Percentiles rank a stretch among this genome's conserved stretches.
These are phyloP conservation scores for Starmerella lactis-condensi DNA, from an alignment of 805 yeast genomes.

Conservation along the genomic window DNA sequence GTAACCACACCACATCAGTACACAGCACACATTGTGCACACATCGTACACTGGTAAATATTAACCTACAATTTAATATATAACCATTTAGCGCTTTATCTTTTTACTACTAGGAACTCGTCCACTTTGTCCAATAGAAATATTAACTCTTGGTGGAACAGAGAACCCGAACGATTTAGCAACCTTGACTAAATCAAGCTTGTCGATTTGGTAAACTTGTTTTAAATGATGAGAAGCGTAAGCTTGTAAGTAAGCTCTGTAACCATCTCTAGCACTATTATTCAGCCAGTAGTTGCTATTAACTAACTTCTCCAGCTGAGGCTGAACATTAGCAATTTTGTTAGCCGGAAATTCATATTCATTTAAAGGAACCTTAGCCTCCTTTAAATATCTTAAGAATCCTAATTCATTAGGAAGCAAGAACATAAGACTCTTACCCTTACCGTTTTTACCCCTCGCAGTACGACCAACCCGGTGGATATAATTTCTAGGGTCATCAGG, in stretches of 20 bases:
- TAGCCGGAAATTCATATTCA: conserved; percentile 89
- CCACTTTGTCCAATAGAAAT: conserved; percentile 90
- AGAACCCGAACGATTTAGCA: conserved; percentile 85
- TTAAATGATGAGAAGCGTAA: conserved; percentile 87
- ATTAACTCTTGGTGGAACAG: conserved; percentile 87
- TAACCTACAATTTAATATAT: neutral
- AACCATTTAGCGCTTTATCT: conserved; percentile 1
- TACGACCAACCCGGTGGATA: conserved; percentile 96
- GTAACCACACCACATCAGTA: too few species aligned
- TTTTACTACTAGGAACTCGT: conserved; percentile 5
- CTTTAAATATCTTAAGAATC: conserved; percentile 81
- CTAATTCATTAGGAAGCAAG: conserved; percentile 81
- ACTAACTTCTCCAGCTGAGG: conserved; percentile 80
- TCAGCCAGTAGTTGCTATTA: conserved; percentile 80
- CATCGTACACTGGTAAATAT: too few species aligned
- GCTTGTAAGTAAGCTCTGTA: conserved; percentile 94
- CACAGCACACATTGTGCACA: too few species aligned
- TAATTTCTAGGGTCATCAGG: conserved; percentile 99
- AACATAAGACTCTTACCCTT: conserved; percentile 92
- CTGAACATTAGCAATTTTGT: conserved; percentile 91
- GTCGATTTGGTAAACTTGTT: conserved; percentile 91
- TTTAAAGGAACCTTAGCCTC: conserved; percentile 95
- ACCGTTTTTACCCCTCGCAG: conserved; percentile 76
- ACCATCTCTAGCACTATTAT: conserved; percentile 91
- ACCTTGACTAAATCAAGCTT: conserved; percentile 85